Conservation (phyloP, 192 early-diverging fungal genomes). For the Jimgerdemannia lactiflua region DNA sequence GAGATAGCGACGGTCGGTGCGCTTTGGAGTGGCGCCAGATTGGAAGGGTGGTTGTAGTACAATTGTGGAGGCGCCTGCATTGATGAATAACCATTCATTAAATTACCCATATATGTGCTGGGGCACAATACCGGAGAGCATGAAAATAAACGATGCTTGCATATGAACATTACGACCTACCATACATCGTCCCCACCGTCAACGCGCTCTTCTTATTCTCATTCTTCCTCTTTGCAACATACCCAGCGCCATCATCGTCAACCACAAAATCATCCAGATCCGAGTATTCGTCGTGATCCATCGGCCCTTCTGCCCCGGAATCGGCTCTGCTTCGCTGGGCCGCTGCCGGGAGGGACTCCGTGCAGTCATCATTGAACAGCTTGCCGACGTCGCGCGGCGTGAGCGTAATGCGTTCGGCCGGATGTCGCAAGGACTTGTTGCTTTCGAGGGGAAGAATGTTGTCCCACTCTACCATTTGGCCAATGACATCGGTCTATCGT, state of each 20-base stretch:
- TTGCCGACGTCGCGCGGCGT: conserved; percentile 22
- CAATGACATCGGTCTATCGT: conserved; percentile 43
- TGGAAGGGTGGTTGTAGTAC: conserved; percentile 72
- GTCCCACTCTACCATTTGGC: conserved; percentile 57
- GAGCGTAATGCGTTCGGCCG: conserved; percentile 12
- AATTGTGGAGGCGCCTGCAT: neutral
- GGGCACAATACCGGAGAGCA: conserved; percentile 2
- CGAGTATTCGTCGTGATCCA: conserved; percentile 44
- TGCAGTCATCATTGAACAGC: conserved; percentile 46
- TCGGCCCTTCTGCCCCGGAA: conserved; percentile 11
- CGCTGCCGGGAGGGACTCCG: conserved; percentile 19
- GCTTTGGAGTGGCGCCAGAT: conserved; percentile 73
- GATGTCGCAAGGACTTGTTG: conserved; percentile 30
- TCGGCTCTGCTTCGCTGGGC: conserved; percentile 19
- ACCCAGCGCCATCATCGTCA: conserved; percentile 83
- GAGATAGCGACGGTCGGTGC: conserved; percentile 56
- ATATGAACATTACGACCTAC: too few relatives aligned
- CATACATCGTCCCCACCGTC: too few relatives aligned
- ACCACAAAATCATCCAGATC: conserved; percentile 84
- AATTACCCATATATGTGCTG: neutral
- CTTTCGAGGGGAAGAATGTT: conserved; percentile 45
- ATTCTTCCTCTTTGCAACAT: conserved; percentile 27
- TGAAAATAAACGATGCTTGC: conserved; percentile 1
- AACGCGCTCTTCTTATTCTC: too few relatives aligned
- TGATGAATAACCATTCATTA: neutral